phyloP scores from a whole-genome alignment of 2,329 filamentous ascomycete species.

The Davidsoniella eucalypti region DNA sequence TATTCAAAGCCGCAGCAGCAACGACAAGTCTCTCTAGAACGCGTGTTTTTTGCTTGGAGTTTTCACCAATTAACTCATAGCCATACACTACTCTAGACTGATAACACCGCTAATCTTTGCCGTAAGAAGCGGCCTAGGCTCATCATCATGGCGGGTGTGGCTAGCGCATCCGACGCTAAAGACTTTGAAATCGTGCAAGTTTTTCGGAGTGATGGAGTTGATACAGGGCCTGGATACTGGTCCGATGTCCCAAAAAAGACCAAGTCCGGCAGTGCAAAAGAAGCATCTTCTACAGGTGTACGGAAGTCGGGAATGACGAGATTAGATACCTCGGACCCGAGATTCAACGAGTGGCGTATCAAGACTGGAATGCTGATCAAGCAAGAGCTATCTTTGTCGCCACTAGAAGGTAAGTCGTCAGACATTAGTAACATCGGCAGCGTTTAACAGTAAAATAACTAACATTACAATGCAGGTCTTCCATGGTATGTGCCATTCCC shows the following conservation, averaged over 20 bases:
- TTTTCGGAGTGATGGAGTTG: conserved; percentile 29
- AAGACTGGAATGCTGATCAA: conserved; percentile 30
- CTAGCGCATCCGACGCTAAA: conserved; percentile 3
- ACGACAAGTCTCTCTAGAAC: neutral
- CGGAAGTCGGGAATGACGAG: conserved; percentile 26
- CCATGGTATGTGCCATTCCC: conserved; percentile 30
- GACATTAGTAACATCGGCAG: neutral
- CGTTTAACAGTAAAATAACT: neutral
- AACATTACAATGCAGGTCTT: conserved; percentile 18
- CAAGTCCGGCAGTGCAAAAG: neutral
- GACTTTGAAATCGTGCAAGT: conserved; percentile 27
- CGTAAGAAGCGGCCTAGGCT: neutral
- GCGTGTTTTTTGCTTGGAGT: neutral
- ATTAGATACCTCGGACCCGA: conserved; percentile 26
- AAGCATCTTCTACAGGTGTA: conserved; percentile 15
- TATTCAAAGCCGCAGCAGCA: neutral
- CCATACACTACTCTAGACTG: too few relatives aligned
- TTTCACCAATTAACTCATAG: neutral
- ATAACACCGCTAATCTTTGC: too few relatives aligned
- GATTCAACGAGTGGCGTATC: conserved; percentile 29
- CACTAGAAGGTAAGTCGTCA: conserved; percentile 21
- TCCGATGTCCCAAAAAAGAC: conserved; percentile 18
- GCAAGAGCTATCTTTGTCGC: conserved; percentile 26
- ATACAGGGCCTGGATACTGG: conserved; percentile 30
- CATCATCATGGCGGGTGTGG: neutral